These are phyloP conservation scores for Aspergillus diversus DNA, from an alignment of 495 filamentous ascomycete genomes.

Conservation along the genomic window DNA sequence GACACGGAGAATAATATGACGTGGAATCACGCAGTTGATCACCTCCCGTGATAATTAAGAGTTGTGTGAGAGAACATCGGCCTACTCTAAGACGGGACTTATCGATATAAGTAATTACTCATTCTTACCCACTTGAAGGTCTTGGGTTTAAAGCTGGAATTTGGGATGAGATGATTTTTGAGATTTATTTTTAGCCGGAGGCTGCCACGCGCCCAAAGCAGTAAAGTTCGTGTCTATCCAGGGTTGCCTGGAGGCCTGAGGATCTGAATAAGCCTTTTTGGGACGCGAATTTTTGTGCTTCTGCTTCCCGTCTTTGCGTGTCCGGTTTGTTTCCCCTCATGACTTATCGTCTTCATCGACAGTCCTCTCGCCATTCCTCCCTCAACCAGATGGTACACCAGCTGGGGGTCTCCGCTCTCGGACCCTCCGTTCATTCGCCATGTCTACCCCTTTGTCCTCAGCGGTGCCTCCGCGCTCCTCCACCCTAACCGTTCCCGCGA, in stretches of 20 bases:
- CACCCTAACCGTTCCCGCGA: constrained; percentile 37
- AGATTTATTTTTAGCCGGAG: not conserved
- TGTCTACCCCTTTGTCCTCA: constrained; percentile 38
- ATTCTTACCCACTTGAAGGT: no score
- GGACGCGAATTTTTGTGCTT: constrained; percentile 2
- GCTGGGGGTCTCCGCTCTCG: constrained; percentile 15
- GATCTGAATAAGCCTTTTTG: constrained; percentile 1
- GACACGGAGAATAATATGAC: not conserved
- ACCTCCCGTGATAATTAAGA: not conserved
- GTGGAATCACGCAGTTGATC: not conserved
- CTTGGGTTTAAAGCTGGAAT: no score
- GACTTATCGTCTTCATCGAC: not conserved
- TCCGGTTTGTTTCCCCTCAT: not conserved
- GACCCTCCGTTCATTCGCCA: constrained; percentile 25
- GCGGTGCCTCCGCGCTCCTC: constrained; percentile 31
- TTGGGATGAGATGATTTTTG: no score
- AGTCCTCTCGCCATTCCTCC: not conserved
- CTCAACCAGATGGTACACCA: constrained; percentile 21
- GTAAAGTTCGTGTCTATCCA: constrained; percentile 1
- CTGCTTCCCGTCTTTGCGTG: no score
- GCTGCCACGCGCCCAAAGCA: not conserved
- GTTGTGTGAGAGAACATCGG: no score
- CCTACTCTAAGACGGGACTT: no score
- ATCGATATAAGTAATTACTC: no score
- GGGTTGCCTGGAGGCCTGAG: constrained; percentile 16